Evolutionary conservation across 169 alveolate species (phyloP).

Genomic region (Eimeria acervulina): DNA sequence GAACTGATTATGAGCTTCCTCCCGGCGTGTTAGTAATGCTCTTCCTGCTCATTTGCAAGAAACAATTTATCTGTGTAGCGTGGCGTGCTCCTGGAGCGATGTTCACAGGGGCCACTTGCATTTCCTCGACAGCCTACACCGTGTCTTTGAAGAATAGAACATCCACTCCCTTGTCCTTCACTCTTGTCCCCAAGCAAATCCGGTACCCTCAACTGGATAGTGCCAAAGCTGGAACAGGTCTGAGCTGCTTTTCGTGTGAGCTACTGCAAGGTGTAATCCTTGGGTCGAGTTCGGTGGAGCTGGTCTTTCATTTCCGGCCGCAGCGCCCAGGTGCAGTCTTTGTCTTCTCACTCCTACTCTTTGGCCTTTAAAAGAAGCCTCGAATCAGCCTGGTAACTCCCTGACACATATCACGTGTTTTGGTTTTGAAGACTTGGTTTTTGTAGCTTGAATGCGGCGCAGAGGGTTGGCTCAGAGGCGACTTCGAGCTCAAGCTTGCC

Average conservation of each 20-base stretch:
- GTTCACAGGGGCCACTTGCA: conserved; percentile 41
- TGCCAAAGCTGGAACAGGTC: conserved; percentile 66
- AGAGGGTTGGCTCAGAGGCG: conserved; percentile 74
- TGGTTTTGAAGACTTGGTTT: background rate
- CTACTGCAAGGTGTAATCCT: conserved; percentile 36
- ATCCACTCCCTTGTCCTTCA: conserved; percentile 58
- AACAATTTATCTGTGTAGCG: background rate
- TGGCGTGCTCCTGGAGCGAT: background rate
- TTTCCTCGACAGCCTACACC: conserved; percentile 31
- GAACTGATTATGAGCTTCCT: background rate
- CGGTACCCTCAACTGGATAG: conserved; percentile 50
- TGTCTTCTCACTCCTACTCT: background rate
- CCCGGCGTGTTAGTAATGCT: background rate
- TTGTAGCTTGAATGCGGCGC: background rate
- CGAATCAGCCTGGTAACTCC: background rate
- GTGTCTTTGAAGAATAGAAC: conserved; percentile 58
- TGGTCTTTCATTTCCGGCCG: conserved; percentile 40
- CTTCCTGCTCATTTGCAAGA: no score
- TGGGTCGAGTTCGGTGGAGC: conserved; percentile 59
- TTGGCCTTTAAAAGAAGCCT: background rate
- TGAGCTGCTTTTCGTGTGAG: conserved; percentile 54
- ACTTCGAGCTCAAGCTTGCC: conserved; percentile 59
- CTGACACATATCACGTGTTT: background rate
- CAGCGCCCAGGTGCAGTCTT: conserved; percentile 65
- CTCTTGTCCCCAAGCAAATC: conserved; percentile 36